Base-by-base conservation (phyloP, 108 stramenopile species). In the Aurantiochytrium sp. region DNA sequence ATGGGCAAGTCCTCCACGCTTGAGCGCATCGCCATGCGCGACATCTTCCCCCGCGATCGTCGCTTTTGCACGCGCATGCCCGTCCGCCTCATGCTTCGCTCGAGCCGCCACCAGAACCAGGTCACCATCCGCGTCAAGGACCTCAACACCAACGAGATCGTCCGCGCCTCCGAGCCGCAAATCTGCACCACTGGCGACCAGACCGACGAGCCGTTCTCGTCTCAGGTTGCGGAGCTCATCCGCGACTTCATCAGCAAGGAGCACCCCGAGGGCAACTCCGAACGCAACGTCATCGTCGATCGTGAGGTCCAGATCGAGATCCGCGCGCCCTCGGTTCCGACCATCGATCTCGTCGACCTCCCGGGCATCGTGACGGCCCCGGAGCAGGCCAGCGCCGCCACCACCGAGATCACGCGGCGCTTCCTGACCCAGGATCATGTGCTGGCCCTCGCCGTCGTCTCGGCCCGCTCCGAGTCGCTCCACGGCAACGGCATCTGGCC, bases 361-460 rank as follows among this genome's bases (percentile, higher is more conserved):
- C 69, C 69, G 4, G 69, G 69, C 19, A 73, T 73, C 69, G 69
- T 73, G 6, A 22, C 39, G 22, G 69, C 69, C 8, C 69, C 69
- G 42, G 6, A 6, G 24, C 4, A 10, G 19, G 41, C 42, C 12
- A 37, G 41, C 6, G 39, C 21, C 6, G 39, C 5, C 37, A 73
- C 32, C 5, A 27, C 4, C 15, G 69, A 37, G 1, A 5, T 36
- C 6, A 73, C 69, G 37, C 69, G 69, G 15, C 5, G 32, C 4
- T 8, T 73, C 12, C 68, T 68, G 8, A 68, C 6, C 8, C 8
- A 15, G 15, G 15, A 6, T 24, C 68, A 68, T 68, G 31, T 32
- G 10, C 31, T 68, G 31, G 68, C 19, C 30, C 27, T 68, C 12
- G 68, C 68, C 10, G 68, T 68, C 15, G 68, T 68, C 12, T 68